Base-by-base conservation (phyloP, 306 rosid genomes). In the Coriaria nepalensis region DNA sequence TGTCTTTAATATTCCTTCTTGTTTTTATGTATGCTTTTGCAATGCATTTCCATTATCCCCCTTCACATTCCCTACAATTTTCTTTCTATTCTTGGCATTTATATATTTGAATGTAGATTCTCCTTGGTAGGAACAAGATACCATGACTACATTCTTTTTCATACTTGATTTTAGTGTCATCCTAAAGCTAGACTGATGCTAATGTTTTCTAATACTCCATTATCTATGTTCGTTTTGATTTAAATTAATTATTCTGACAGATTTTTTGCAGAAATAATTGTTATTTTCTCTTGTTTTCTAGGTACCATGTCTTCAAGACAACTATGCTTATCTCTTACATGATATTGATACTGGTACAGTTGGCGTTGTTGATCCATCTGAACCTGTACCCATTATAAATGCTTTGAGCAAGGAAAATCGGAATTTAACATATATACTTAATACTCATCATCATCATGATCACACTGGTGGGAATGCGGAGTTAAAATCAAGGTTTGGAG, bases 361-460 rank as follows among this genome's bases (percentile, higher is more conserved):
- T 40, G 95, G 94, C 59, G 94, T 90, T 40, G 98, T 90, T 48
- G 95, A 90, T 77, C 98, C 98, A 55, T 90, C 95, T 44, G 95
- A 90, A 71, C 82, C 94, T 65, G 59, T 65, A 2, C 98, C 98
- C 34, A 39, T 90, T 50, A 69, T 85, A 36, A 87, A 90, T 69
- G 95, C 82, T 45, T 75, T 90, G 68, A 79, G 73, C 15, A 82
- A 55, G 81, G 77, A 67, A 77, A 73, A 90, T 50, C 63, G 78
- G 56, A 90, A 90, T 79, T 80, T 90, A 73, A 85, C 92, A 32
- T 90, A 90, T 71, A 90, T 85, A 64, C 48, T 90, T 53, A 90
- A 90, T 64, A 90, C 98, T 14, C 87, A 90, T 64, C 95, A 85
- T 69, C 98, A 90, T 73, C 70, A 75, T 35, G 92, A 90, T 70